A percentile compares a stretch with the other conserved stretches of the same genome.
Conservation (phyloP, 345 rosid genomes). For the Aurinia saxatilis region DNA sequence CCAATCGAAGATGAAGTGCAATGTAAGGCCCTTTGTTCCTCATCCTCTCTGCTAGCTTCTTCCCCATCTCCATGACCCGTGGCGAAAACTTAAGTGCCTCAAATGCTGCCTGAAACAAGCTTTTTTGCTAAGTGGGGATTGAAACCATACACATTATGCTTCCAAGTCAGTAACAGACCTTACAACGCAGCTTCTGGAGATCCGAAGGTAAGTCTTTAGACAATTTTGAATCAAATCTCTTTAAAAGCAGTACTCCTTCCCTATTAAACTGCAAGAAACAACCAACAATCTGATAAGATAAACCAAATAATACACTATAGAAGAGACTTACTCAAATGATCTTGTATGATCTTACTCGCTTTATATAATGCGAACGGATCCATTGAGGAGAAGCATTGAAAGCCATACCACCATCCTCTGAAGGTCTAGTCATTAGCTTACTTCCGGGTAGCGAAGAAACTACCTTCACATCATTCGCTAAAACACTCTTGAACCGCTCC, state of each 20-base stretch:
- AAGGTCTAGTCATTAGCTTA: conserved; percentile 78
- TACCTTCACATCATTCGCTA: conserved; percentile 72
- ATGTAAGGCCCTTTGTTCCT: conserved; percentile 75
- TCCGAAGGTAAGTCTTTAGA: conserved; percentile 89
- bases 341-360: conserved; percentile 41
- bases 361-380: conserved; percentile 88
- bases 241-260: conserved; percentile 82
- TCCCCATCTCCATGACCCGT: conserved; percentile 64
- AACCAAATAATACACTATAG: no score
- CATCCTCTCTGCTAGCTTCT: conserved; percentile 77
- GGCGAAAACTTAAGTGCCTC: conserved; percentile 70
- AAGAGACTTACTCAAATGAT: background rate
- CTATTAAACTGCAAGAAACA: conserved; percentile 56
- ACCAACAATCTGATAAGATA: background rate
- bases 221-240: conserved; percentile 89
- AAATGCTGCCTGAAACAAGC: conserved; percentile 66
- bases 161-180: conserved; percentile 45
- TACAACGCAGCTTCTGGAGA: conserved; percentile 94
- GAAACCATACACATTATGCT: background rate
- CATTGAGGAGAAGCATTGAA: conserved; percentile 76
- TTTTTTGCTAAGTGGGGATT: background rate
- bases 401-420: conserved; percentile 73
- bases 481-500: conserved; percentile 76
- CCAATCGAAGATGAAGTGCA: conserved; percentile 84
- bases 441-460: conserved; percentile 76